Percentiles rank a stretch among this genome's conserved stretches.
Conservation (phyloP, 2,329 filamentous ascomycete genomes). For the Aspergillus transmontanensis region DNA sequence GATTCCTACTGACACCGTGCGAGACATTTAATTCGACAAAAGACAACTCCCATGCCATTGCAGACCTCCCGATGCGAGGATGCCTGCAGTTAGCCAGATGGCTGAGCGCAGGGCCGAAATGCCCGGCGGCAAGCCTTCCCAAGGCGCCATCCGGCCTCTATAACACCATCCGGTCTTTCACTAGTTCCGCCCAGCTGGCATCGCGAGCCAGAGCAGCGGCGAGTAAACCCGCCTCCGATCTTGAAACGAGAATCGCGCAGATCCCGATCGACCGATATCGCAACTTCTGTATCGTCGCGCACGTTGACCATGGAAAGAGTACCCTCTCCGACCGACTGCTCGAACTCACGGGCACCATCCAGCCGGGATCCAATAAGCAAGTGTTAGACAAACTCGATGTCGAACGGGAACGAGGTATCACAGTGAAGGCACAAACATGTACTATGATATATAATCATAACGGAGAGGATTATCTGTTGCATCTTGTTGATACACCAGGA, state of each 20-base stretch:
- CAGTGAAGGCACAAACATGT: conserved; percentile 97
- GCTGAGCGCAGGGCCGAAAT: conserved; percentile 45
- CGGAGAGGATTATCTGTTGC: conserved; percentile 86
- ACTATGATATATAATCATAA: conserved; percentile 92
- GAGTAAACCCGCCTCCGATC: conserved; percentile 44
- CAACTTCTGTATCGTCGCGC: conserved; percentile 98
- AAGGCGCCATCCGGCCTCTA: conserved; percentile 28
- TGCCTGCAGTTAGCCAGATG: conserved; percentile 50
- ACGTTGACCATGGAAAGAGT: conserved; percentile 98
- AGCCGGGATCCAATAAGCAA: conserved; percentile 85
- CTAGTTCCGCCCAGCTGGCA: conserved; percentile 27
- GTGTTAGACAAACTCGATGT: conserved; percentile 97
- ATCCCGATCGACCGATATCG: conserved; percentile 62
- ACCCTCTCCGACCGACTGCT: conserved; percentile 90
- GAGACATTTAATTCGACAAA: conserved; percentile 1
- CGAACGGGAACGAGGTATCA: conserved; percentile 93
- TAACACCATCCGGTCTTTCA: conserved; percentile 33
- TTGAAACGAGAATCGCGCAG: conserved; percentile 59
- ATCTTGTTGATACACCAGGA: conserved; percentile 94
- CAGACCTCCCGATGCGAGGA: conserved; percentile 48
- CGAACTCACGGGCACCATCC: conserved; percentile 91
- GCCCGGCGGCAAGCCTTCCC: conserved; percentile 33
- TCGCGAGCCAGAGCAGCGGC: conserved; percentile 24
- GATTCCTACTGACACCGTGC: not conserved
- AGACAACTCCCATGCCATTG: conserved; percentile 33